These are phyloP conservation scores for Fusarium avenaceum DNA, from an alignment of 2,329 filamentous ascomycete species.

Conservation along the genomic window DNA sequence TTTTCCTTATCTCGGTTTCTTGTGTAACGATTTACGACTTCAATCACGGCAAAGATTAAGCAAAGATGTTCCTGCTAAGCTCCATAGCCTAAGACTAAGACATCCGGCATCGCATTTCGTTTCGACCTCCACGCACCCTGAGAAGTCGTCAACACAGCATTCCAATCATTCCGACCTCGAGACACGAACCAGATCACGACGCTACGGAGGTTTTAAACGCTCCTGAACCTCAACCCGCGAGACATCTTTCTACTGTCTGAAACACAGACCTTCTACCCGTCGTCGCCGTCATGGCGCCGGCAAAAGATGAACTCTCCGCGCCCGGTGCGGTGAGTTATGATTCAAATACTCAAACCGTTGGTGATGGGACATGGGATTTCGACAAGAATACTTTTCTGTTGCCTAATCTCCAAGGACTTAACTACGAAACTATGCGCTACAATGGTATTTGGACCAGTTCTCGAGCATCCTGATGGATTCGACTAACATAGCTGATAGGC, in stretches of 20 bases:
- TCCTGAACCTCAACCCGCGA: constrained; percentile 9
- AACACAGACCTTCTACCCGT: constrained; percentile 46
- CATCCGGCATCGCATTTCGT: constrained; percentile 29
- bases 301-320: constrained; percentile 72
- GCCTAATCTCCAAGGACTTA: constrained; percentile 80
- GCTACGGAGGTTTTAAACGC: constrained; percentile 2
- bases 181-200: constrained; percentile 11
- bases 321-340: constrained; percentile 80
- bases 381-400: constrained; percentile 82
- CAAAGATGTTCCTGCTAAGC: constrained; percentile 29
- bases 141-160: constrained; percentile 27
- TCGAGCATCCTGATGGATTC: not conserved
- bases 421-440: constrained; percentile 86
- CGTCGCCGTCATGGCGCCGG: constrained; percentile 71
- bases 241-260: constrained; percentile 37
- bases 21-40: constrained; percentile 6
- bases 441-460: constrained; percentile 70
- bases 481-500: constrained; percentile 61
- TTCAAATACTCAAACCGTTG: constrained; percentile 80
- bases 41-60: constrained; percentile 1
- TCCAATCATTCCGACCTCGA: constrained; percentile 37
- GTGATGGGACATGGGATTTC: constrained; percentile 88
- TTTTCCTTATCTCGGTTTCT: not conserved
- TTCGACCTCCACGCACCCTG: constrained; percentile 11
- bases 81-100: constrained; percentile 41